Evolutionary conservation across 164 flowering plant species (phyloP), one percentile per base, ranked within the genome.

Genomic region (Taxillus chinensis): DNA sequence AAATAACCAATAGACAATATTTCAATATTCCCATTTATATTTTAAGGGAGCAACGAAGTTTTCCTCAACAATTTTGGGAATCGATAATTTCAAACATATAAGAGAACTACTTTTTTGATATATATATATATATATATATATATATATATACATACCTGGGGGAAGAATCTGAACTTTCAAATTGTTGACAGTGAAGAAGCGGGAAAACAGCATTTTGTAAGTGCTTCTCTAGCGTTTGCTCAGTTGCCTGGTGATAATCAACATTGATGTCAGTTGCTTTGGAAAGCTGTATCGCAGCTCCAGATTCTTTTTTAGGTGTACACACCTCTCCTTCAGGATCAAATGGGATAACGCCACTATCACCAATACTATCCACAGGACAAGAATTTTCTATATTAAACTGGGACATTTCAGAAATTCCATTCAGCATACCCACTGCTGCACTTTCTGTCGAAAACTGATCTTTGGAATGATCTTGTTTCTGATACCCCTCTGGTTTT

Each of bases 111-210:
- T 27, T 27, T n/a, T n/a, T n/a, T n/a, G n/a, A n/a, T n/a, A n/a
- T n/a, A n/a, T n/a, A n/a, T n/a, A n/a, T n/a, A n/a, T n/a, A n/a
- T n/a, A n/a, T n/a, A n/a, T n/a, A n/a, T n/a, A n/a, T n/a, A n/a
- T n/a, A n/a, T 27, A 58, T 17, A 62, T 62, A 46, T 40, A 62
- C 27, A n/a, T 75, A 93, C 99, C 99, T 93, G 60, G 80, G 73
- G 45, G 92, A 87, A 67, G 97, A 89, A 56, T 93, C 99, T 55
- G 95, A 93, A 74, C 92, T 89, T 74, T 89, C 96, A 72, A 74
- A 82, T 55, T 79, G 93, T 53, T 79, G 79, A 72, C 64, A 75
- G 48, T 87, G 80, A 52, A 87, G 65, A 62, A 90, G 77, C 7
- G 91, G 95, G 53, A 78, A 70, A 69, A 84, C 80, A 62, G 89